Base-by-base conservation (phyloP, 83 land plant species). In the Larix sibirica region DNA sequence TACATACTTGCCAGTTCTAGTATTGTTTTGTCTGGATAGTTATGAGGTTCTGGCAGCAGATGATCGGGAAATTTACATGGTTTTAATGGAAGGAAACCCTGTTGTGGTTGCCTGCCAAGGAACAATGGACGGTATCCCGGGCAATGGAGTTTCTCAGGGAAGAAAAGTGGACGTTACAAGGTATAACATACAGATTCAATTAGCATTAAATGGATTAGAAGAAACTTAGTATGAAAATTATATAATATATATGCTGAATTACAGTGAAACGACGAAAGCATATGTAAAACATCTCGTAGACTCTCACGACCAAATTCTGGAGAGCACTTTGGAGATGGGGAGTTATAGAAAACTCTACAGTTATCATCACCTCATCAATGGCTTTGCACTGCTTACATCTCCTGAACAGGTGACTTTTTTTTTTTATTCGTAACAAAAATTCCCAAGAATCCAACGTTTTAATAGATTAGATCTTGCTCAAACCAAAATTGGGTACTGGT, bases 281-380 rank as follows among this genome's bases (percentile, higher is more conserved):
- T 78, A 85, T 69, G 85, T 77, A 80, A 81, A 86, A 60, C 12
- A 60, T 6, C 3, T 92, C 58, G 70, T 84, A 40, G 79, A 81
- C 2, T 83, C 90, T 28, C 94, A 92, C 28, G 86, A 92, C 65
- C 40, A 83, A 24, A 68, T 92, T 79, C 90, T 92, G 0, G 68
- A 82, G 60, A 86, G 59, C 80, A 81, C 70, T n/a, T 74, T 92
- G 79, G 88, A 88, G 16, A 64, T 20, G 2, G 90, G 84, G 5
- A 89, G 75, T 83, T 95, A 94, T 85, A 84, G 36, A 76, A 94
- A 94, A 86, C 92, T 96, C 67, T 91, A 90, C 82, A 96, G 98
- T 88, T 96, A 89, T 88, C 88, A 87, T 63, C 90, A 96, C 84
- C 79, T 94, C 47, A 70, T 89, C 67, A 93, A 94, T 84, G 98